phyloP scores from a whole-genome alignment of 306 rosid genomes.

The Cicer bijugum region DNA sequence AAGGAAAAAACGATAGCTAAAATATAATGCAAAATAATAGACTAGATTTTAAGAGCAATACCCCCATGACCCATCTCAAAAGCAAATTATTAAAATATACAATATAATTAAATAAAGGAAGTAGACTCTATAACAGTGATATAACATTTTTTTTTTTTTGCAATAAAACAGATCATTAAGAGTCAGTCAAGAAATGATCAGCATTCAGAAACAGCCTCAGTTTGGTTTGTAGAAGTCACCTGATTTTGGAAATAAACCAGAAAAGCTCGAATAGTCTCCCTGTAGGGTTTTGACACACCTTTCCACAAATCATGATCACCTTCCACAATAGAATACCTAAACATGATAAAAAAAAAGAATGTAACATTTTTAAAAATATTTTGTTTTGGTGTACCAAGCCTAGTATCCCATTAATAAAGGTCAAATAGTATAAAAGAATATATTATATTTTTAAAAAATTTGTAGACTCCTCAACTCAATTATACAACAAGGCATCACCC shows the following conservation, averaged over 20 bases:
- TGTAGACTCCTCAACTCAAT: neutral
- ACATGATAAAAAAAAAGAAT: neutral
- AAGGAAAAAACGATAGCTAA: neutral
- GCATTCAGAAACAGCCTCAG: constrained; percentile 18
- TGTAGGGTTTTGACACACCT: constrained; percentile 85
- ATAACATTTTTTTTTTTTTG: constrained; percentile 2
- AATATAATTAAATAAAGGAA: neutral
- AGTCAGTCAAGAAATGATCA: constrained; percentile 31
- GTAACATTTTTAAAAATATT: neutral
- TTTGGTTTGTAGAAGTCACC: constrained; percentile 51
- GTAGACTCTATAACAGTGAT: neutral
- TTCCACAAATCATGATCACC: constrained; percentile 83
- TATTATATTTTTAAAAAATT: neutral
- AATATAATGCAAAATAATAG: neutral
- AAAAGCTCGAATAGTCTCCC: constrained; percentile 96
- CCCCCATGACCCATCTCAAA: neutral
- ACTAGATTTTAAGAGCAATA: constrained; percentile 22
- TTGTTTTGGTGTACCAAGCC: neutral
- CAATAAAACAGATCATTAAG: neutral
- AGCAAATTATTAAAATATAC: constrained; percentile 8
- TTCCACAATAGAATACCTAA: constrained; percentile 90
- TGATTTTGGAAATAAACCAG: constrained; percentile 88
- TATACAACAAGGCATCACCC: constrained; percentile 6
- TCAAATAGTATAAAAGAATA: constrained; percentile 14
- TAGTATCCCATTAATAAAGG: constrained; percentile 3